Conservation (phyloP, 2,329 filamentous ascomycete genomes). For the Trichoderma atroviride region DNA sequence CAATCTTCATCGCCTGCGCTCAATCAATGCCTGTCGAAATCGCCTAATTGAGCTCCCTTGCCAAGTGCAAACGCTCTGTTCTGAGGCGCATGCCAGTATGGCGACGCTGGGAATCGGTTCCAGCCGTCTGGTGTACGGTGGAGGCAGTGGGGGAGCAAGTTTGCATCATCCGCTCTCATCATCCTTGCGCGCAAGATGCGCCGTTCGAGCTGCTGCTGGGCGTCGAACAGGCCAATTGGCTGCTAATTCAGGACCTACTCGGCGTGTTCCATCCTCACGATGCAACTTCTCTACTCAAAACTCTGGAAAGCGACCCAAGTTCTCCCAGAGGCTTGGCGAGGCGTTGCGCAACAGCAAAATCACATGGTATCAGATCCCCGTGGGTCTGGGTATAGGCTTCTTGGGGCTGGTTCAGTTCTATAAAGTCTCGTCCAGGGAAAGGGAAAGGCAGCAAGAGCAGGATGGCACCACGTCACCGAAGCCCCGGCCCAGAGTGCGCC, state of each 20-base stretch:
- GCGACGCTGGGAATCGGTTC: constrained; percentile 41
- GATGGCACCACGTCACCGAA: constrained; percentile 49
- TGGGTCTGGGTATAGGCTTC: constrained; percentile 82
- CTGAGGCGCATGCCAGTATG: constrained; percentile 27
- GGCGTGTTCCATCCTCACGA: constrained; percentile 33
- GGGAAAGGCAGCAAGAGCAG: constrained; percentile 50
- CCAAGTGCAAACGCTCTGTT: constrained; percentile 19
- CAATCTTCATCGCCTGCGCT: constrained; percentile 3
- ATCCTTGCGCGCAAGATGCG: constrained; percentile 37
- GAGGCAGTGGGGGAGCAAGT: constrained; percentile 27
- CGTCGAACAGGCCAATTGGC: constrained; percentile 24
- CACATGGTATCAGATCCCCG: constrained; percentile 88
- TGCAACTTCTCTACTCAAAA: constrained; percentile 38
- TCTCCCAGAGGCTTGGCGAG: constrained; percentile 55
- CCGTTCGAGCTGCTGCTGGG: constrained; percentile 32
- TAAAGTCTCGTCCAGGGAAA: constrained; percentile 64
- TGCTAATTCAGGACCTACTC: constrained; percentile 27
- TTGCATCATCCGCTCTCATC: constrained; percentile 35
- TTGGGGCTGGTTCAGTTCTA: constrained; percentile 84
- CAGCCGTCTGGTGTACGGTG: constrained; percentile 37
- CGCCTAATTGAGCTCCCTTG: constrained; percentile 17
- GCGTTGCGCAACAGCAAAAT: constrained; percentile 60
- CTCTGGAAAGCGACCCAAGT: constrained; percentile 51
- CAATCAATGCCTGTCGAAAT: constrained; percentile 18
- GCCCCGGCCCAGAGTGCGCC: constrained; percentile 66